Conservation (phyloP, 257 asterid genomes). For the Osmanthus fragrans region DNA sequence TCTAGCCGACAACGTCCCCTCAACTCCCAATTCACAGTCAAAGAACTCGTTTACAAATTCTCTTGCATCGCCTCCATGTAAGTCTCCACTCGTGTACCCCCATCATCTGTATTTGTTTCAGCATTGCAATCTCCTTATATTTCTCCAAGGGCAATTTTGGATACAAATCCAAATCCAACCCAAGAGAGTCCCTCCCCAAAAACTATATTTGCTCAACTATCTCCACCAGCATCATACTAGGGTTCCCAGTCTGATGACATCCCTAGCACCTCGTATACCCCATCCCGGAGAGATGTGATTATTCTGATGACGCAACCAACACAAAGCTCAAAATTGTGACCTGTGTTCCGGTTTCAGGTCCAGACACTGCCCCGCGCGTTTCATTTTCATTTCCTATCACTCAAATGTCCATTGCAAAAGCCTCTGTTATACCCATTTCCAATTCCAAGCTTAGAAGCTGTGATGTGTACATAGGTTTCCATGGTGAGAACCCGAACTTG, state of each 20-base stretch:
- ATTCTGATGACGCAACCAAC: constrained; percentile 41
- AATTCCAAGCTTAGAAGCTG: constrained; percentile 76
- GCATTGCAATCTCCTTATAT: constrained; percentile 86
- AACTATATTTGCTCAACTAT: constrained; percentile 48
- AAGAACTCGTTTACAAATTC: constrained; percentile 33
- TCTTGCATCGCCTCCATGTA: constrained; percentile 57
- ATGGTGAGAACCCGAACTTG: constrained; percentile 69
- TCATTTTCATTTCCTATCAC: constrained; percentile 88
- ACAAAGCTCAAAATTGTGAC: constrained; percentile 64
- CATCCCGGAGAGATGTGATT: constrained; percentile 58
- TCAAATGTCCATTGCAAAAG: constrained; percentile 68
- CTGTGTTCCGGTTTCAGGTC: constrained; percentile 50
- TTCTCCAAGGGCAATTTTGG: constrained; percentile 67
- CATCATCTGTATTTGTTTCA: constrained; percentile 88
- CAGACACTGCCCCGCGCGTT: constrained; percentile 52
- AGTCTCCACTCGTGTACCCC: constrained; percentile 77
- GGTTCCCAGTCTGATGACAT: constrained; percentile 83
- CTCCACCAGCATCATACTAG: constrained; percentile 64
- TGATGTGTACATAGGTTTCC: constrained; percentile 79
- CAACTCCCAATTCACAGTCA: constrained; percentile 33
- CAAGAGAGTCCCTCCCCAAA: constrained; percentile 48
- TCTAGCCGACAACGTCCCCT: constrained; percentile 26
- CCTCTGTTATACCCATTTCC: constrained; percentile 64
- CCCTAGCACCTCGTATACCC: constrained; percentile 81
- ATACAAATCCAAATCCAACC: constrained; percentile 24